Base-by-base conservation (phyloP, 75 land plant species). In the Isoetes taiwanensis region DNA sequence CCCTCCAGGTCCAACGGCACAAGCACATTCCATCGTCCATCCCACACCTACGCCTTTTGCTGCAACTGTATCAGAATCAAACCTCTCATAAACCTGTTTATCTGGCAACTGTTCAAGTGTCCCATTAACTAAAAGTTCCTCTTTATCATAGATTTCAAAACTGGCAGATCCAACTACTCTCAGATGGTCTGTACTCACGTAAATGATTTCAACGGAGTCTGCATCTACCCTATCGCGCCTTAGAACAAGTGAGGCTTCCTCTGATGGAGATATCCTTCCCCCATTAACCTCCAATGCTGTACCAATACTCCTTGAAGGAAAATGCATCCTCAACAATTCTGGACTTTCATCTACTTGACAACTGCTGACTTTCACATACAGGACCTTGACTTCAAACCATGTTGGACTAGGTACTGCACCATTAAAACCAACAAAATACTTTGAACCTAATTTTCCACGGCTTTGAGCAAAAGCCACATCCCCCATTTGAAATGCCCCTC, bases 201-300 rank as follows among this genome's bases (percentile, higher is more conserved):
- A 88, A 23, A 83, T 81, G 17, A 70, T 80, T 66, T 81, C 90
- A 0, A 64, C 64, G 16, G 82, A 58, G 29, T 62, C 81, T 30
- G 69, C 66, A 28, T 81, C 76, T 11, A 78, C 34, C 1, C 90
- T 73, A 55, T 84, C 90, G 1, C 90, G 68, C 31, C 82, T 74
- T 1, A 88, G 78, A 31, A 62, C 29, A 12, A 84, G 46, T n/a
- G 68, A 41, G 2, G 71, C 72, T 24, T 75, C 8, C 1, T 78
- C 81, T 12, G 94, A 75, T 4, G 94, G 74, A 2, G 84, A 79
- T 5, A 83, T 57, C 14, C 84, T 67, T 1, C 72, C 50, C 55
- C 84, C 84, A 34, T 87, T 87, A 54, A 87, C 74, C 64, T 87
- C 94, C 23, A 87, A 65, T 12, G 76, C 59, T n/a, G 59, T 71